Evolutionary conservation across 176 grass and related monocot genomes (phyloP).

Genomic region (Oryza australiensis): DNA sequence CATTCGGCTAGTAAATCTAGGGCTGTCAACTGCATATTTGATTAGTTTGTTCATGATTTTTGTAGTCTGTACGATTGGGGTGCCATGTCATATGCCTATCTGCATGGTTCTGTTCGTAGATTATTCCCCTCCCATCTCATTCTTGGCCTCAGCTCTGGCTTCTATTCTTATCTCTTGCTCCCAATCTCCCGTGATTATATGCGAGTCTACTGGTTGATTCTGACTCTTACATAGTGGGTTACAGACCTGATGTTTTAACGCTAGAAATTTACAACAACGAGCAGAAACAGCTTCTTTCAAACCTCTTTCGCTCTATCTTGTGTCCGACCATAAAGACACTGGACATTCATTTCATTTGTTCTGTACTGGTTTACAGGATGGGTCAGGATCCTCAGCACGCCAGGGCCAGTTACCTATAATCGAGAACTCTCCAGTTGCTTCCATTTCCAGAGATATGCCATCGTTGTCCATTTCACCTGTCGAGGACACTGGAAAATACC

Average conservation of each 20-base stretch:
- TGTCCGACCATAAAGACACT: background rate
- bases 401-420: slow-evolving; percentile 28
- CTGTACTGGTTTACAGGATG: slow-evolving; percentile 48
- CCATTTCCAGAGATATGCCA: slow-evolving; percentile 35
- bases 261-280: slow-evolving; percentile 17
- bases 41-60: background rate
- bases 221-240: slow-evolving; percentile 5
- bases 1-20: slow-evolving; percentile 15
- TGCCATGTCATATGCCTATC: background rate
- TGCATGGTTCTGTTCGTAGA: background rate
- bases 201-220: background rate
- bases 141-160: background rate
- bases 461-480: slow-evolving; percentile 5
- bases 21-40: background rate
- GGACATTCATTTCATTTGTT: slow-evolving; percentile 15
- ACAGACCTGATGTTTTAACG: background rate
- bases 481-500: slow-evolving; percentile 32
- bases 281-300: background rate
- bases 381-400: slow-evolving; percentile 51
- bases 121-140: background rate
- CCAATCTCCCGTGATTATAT: background rate
- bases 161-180: background rate
- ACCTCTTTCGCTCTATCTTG: background rate
- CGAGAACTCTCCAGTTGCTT: slow-evolving; percentile 38
- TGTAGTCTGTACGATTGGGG: background rate